Conservation (phyloP, 192 early-diverging fungal genomes). For the Haplosporangium gracile region DNA sequence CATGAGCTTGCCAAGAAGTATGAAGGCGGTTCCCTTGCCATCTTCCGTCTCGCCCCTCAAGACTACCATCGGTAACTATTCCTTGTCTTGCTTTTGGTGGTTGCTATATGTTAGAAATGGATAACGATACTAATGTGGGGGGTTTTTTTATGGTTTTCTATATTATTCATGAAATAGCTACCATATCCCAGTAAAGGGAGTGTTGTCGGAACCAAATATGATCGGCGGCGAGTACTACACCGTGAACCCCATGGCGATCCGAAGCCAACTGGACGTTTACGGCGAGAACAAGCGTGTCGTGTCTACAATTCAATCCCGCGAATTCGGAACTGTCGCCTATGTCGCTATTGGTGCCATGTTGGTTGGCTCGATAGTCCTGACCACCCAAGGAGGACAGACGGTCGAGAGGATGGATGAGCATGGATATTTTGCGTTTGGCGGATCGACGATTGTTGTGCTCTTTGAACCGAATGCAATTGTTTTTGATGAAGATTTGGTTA, state of each 20-base stretch:
- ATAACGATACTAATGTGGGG: neutral
- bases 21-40: conserved; percentile 73
- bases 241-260: conserved; percentile 88
- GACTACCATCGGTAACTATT: conserved; percentile 80
- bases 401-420: conserved; percentile 80
- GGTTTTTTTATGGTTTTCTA: neutral
- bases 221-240: conserved; percentile 83
- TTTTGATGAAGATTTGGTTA: conserved; percentile 79
- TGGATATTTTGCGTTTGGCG: conserved; percentile 87
- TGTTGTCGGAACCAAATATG: conserved; percentile 62
- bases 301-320: conserved; percentile 70
- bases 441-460: conserved; percentile 79
- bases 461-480: conserved; percentile 72
- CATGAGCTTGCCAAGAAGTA: conserved; percentile 63
- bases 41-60: conserved; percentile 87
- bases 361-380: conserved; percentile 83
- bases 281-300: conserved; percentile 82
- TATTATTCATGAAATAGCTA: conserved; percentile 20
- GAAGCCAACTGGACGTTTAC: conserved; percentile 77
- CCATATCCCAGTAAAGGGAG: conserved; percentile 81
- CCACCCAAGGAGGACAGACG: conserved; percentile 53
- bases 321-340: conserved; percentile 79
- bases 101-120: neutral
- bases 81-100: too few species aligned
- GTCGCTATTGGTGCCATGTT: conserved; percentile 87